phyloP scores from a whole-genome alignment of 441 rosid genomes.

The Arabidopsis hybrid region DNA sequence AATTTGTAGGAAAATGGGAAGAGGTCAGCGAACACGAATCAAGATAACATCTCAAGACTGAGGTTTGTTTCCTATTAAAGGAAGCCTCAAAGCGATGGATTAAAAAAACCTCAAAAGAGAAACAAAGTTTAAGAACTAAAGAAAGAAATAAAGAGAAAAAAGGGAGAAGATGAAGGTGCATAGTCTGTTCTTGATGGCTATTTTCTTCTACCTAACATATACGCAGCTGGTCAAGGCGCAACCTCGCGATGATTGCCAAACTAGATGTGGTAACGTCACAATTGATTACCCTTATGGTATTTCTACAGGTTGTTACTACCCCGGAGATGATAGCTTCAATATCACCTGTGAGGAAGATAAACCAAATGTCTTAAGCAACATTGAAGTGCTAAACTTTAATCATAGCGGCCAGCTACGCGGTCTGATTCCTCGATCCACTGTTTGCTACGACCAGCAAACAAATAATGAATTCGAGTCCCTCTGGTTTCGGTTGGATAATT shows the following conservation, averaged over 20 bases:
- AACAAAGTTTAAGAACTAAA: not conserved
- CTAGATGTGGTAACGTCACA: slow-evolving; percentile 21
- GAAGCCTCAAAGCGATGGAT: not conserved
- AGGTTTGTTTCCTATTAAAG: not conserved
- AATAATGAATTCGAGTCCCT: too few relatives aligned
- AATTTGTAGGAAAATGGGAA: not conserved
- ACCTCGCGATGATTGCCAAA: not conserved
- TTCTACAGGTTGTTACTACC: slow-evolving; percentile 30
- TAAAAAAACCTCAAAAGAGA: not conserved
- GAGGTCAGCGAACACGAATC: slow-evolving; percentile 5
- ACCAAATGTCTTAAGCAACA: not conserved
- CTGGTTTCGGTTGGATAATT: too few relatives aligned
- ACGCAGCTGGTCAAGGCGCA: not conserved
- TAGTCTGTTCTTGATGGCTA: not conserved
- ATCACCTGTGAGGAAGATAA: slow-evolving; percentile 1
- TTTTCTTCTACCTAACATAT: not conserved
- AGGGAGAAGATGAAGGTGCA: not conserved
- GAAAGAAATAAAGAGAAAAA: too few relatives aligned
- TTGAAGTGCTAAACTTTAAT: too few relatives aligned
- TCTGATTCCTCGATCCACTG: not conserved
- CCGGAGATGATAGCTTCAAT: not conserved
- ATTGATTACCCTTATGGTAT: slow-evolving; percentile 36
- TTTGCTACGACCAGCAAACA: not conserved
- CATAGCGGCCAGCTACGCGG: not conserved
- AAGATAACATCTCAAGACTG: slow-evolving; percentile 26